Conservation (phyloP, 2,329 filamentous ascomycete genomes). For the Neophaeococcomyces aloes region DNA sequence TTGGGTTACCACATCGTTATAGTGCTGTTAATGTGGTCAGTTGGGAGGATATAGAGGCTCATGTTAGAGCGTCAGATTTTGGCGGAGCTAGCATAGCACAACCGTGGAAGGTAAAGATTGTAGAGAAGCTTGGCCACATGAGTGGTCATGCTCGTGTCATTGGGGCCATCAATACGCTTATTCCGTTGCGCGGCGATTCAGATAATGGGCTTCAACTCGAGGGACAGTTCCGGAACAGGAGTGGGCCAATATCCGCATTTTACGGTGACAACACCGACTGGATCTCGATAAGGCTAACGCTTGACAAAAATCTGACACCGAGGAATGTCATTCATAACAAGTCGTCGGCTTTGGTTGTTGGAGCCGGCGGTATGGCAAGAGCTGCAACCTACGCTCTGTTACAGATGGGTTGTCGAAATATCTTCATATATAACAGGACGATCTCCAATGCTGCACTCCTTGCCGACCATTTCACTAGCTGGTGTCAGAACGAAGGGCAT, state of each 20-base stretch:
- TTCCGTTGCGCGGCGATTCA: constrained; percentile 31
- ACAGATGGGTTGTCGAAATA: constrained; percentile 63
- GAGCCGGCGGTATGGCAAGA: constrained; percentile 64
- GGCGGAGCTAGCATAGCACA: constrained; percentile 35
- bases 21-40: constrained; percentile 29
- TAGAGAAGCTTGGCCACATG: constrained; percentile 29
- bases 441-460: constrained; percentile 55
- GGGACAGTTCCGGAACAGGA: constrained; percentile 34
- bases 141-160: constrained; percentile 36
- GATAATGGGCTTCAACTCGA: constrained; percentile 29
- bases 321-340: constrained; percentile 44
- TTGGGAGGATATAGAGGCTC: constrained; percentile 28
- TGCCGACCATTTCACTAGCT: constrained; percentile 57
- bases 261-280: constrained; percentile 38
- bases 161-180: constrained; percentile 36
- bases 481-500: constrained; percentile 37
- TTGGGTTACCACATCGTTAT: constrained; percentile 32
- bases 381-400: constrained; percentile 70
- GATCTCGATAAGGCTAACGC: constrained; percentile 34
- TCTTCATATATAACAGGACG: constrained; percentile 65
- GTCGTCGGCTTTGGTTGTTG: constrained; percentile 45
- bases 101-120: constrained; percentile 33
- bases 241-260: constrained; percentile 32
- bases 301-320: constrained; percentile 33
- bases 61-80: constrained; percentile 30